Conservation (phyloP, 345 rosid species). For the Populus simonii region DNA sequence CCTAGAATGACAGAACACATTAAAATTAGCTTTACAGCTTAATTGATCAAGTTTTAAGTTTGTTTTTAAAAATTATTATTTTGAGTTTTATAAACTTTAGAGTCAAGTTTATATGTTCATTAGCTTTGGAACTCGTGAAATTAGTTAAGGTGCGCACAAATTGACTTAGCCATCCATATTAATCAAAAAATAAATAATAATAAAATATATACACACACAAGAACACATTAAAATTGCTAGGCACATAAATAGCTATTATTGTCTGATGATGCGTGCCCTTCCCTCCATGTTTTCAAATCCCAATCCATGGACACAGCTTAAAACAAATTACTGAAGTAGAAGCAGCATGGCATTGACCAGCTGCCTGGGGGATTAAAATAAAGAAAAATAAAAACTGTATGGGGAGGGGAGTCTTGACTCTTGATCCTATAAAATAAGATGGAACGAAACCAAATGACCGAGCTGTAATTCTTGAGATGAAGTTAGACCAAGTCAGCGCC, state of each 20-base stretch:
- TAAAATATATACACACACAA: no score
- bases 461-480: background rate
- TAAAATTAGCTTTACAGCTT: background rate
- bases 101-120: no score
- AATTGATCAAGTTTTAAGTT: no score
- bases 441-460: background rate
- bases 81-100: no score
- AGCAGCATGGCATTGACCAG: background rate
- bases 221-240: no score
- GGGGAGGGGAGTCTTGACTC: background rate
- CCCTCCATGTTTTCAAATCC: background rate
- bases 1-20: background rate
- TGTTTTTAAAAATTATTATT: no score
- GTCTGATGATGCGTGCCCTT: background rate
- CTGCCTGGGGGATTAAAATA: background rate
- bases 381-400: background rate
- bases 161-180: no score
- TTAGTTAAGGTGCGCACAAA: no score
- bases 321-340: background rate
- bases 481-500: conserved; percentile 6
- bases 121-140: no score
- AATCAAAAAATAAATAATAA: no score
- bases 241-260: background rate
- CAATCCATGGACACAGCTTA: background rate
- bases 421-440: background rate